These are phyloP conservation scores for Neurospora sp. DNA, from an alignment of 495 filamentous ascomycete species.

Conservation along the genomic window DNA sequence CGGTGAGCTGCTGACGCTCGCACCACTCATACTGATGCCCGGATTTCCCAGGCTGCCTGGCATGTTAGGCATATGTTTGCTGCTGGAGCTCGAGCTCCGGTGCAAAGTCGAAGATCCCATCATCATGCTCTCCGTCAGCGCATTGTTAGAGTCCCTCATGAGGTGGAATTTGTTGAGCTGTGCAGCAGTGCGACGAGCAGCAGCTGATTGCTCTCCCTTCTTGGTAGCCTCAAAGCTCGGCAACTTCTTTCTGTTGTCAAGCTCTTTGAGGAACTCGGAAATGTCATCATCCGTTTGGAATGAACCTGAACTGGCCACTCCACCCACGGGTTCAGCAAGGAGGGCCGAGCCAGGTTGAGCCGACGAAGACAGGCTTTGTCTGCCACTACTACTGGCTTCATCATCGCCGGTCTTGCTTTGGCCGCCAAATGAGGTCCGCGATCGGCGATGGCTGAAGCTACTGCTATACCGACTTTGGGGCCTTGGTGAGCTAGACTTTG, in stretches of 20 bases:
- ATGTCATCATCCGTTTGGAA: conserved; percentile 84
- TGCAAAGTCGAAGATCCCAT: conserved; percentile 66
- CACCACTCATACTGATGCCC: conserved; percentile 44
- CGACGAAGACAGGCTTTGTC: conserved; percentile 74
- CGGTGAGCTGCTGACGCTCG: conserved; percentile 72
- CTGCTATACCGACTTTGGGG: conserved; percentile 77
- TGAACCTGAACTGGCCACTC: conserved; percentile 64
- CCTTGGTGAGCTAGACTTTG: conserved; percentile 45
- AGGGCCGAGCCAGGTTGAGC: conserved; percentile 80
- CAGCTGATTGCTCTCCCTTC: conserved; percentile 45
- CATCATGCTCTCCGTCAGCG: conserved; percentile 78
- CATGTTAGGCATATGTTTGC: conserved; percentile 71
- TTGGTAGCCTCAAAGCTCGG: conserved; percentile 54
- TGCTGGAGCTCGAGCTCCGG: conserved; percentile 73
- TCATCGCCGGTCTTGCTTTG: conserved; percentile 61
- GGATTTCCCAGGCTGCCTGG: conserved; percentile 68
- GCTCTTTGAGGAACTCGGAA: conserved; percentile 78
- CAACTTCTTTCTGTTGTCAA: conserved; percentile 72
- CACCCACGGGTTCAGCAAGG: conserved; percentile 55
- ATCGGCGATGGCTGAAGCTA: conserved; percentile 56
- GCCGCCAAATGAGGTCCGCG: conserved; percentile 62
- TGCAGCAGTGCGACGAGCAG: conserved; percentile 52
- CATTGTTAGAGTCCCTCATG: conserved; percentile 80
- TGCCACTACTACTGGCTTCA: conserved; percentile 78
- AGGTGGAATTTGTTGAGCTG: conserved; percentile 67